phyloP scores from a whole-genome alignment of 2,329 filamentous ascomycete genomes.

The Botrytis tulipae region DNA sequence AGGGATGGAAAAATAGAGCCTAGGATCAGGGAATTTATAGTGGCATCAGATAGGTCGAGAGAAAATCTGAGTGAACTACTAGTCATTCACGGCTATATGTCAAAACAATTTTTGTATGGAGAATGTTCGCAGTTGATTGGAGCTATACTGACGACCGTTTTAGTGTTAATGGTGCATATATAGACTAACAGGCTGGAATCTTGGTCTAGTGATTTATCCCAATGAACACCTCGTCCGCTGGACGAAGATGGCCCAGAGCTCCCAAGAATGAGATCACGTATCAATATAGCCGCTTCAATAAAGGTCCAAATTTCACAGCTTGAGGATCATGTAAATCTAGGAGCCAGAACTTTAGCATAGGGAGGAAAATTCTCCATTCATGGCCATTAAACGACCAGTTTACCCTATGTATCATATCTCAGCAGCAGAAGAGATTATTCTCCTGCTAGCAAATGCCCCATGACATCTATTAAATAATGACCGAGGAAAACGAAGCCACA shows the following conservation, averaged over 20 bases:
- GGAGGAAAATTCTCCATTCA: conserved; percentile 8
- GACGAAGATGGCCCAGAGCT: neutral
- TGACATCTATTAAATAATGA: neutral
- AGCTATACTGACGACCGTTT: neutral
- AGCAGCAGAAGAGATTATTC: neutral
- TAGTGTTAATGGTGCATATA: neutral
- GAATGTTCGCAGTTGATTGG: neutral
- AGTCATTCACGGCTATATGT: neutral
- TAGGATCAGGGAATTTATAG: neutral
- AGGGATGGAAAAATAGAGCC: neutral
- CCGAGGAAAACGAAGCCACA: neutral
- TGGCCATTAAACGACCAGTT: neutral
- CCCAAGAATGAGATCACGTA: neutral
- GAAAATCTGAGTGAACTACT: neutral
- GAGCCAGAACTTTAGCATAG: neutral
- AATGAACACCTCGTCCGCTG: too few species aligned
- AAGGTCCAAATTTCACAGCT: neutral
- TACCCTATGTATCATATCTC: neutral
- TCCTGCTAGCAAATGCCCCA: neutral
- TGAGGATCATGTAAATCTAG: neutral
- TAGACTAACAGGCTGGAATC: neutral
- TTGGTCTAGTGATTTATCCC: neutral
- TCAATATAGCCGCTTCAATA: neutral
- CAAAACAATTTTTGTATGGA: neutral
- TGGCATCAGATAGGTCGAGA: neutral